Conservation (phyloP, 2,329 filamentous ascomycete genomes). For the Apiospora aurea region DNA sequence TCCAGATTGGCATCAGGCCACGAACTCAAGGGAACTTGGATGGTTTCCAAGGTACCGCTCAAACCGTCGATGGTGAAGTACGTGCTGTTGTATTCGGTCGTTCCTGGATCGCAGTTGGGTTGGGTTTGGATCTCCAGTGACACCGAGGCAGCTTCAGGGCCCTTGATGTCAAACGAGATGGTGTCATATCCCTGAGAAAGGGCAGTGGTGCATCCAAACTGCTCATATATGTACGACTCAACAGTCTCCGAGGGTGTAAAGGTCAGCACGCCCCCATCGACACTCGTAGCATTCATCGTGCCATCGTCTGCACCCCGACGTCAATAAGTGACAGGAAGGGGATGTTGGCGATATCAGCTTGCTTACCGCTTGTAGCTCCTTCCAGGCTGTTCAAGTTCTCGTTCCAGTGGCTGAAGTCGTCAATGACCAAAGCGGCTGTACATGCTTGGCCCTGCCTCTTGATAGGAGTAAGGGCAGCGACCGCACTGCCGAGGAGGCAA, state of each 20-base stretch:
- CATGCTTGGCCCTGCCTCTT: constrained; percentile 34
- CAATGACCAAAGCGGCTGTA: constrained; percentile 40
- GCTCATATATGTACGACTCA: constrained; percentile 39
- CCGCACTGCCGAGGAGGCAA: constrained; percentile 6
- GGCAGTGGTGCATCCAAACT: constrained; percentile 37
- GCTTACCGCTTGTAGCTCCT: constrained; percentile 40
- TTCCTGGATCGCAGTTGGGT: constrained; percentile 28
- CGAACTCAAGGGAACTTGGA: constrained; percentile 56
- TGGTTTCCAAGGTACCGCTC: constrained; percentile 55
- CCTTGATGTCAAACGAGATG: constrained; percentile 40
- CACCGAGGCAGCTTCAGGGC: constrained; percentile 40
- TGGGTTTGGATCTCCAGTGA: constrained; percentile 40
- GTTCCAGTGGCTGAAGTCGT: constrained; percentile 43
- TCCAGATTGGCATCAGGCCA: constrained; percentile 58
- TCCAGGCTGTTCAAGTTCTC: constrained; percentile 34
- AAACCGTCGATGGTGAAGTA: constrained; percentile 53
- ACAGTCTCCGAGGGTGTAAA: constrained; percentile 37
- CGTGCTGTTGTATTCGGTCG: constrained; percentile 45
- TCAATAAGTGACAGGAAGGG: not conserved
- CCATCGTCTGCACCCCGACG: constrained; percentile 34
- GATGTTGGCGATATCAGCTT: not conserved
- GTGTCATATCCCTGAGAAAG: constrained; percentile 34
- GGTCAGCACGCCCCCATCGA: constrained; percentile 32
- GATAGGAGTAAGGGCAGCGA: not conserved
- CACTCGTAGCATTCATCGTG: constrained; percentile 37